Evolutionary conservation across 345 rosid genomes (phyloP).

Genomic region (Salix suchowensis): DNA sequence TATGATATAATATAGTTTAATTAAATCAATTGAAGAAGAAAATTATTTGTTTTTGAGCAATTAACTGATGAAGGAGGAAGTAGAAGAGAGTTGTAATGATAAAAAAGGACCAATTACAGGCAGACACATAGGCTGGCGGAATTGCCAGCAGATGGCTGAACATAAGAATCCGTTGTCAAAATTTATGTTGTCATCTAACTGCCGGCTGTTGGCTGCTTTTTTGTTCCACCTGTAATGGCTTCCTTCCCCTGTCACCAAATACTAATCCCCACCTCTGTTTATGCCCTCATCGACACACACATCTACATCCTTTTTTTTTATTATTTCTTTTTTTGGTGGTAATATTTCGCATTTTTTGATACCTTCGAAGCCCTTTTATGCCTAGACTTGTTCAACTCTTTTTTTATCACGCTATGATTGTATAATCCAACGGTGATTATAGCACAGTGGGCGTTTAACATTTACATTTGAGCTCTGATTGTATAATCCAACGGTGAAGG

Average conservation of each 20-base stretch:
- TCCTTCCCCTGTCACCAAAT: not conserved
- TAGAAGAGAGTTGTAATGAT: not conserved
- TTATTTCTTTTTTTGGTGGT: not conserved
- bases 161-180: not conserved
- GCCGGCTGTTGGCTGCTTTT: slow-evolving; percentile 10
- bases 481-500: not conserved
- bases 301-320: not conserved
- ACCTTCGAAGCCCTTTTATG: not conserved
- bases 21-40: not conserved
- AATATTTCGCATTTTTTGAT: not conserved
- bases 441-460: not conserved
- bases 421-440: not conserved
- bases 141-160: not conserved
- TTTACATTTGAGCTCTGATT: not conserved
- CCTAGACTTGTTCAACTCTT: not conserved
- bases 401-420: not conserved
- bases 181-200: slow-evolving; percentile 1
- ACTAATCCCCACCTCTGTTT: not conserved
- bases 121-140: not conserved
- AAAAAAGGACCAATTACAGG: not conserved
- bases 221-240: not conserved
- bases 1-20: too few relatives aligned
- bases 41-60: not conserved
- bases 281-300: not conserved
- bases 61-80: not conserved